Conservation (phyloP, 768 basidiomycete genomes). For the Agrocybe chaxingu region DNA sequence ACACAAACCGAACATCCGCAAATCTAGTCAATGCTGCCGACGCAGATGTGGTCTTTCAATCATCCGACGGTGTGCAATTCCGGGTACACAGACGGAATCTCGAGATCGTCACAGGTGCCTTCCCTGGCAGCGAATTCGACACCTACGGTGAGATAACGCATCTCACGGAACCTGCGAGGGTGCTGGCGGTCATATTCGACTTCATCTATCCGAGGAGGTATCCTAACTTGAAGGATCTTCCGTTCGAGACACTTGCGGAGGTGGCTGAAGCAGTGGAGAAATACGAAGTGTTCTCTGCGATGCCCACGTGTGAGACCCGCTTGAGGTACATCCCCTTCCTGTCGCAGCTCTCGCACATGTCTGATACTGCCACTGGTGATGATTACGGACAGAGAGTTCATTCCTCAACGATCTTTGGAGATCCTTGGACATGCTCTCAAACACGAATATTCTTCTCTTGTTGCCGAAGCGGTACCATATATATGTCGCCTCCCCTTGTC, state of each 20-base stretch:
- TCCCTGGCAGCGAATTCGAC: conserved; percentile 18
- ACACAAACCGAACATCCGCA: not conserved
- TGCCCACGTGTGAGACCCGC: conserved; percentile 15
- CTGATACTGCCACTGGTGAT: not conserved
- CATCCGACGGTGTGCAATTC: conserved; percentile 19
- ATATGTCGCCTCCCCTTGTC: no score
- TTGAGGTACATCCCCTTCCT: conserved; percentile 12
- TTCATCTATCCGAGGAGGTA: conserved; percentile 23
- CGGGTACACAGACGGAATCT: conserved; percentile 21
- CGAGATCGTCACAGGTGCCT: conserved; percentile 17
- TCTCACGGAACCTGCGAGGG: conserved; percentile 19
- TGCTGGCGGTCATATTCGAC: conserved; percentile 24
- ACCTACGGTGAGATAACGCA: conserved; percentile 15
- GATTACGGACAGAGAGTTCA: not conserved
- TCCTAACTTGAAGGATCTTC: conserved; percentile 15
- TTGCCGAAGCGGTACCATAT: no score
- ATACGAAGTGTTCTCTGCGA: conserved; percentile 20
- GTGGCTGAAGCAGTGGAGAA: conserved; percentile 22
- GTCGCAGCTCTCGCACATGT: no score
- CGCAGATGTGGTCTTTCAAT: conserved; percentile 20
- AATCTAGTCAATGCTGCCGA: conserved; percentile 13
- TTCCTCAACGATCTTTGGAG: not conserved
- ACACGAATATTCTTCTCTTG: no score
- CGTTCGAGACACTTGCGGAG: conserved; percentile 9
- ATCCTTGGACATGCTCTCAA: no score